Base-by-base conservation (phyloP, 495 filamentous ascomycete genomes). In the Penicillium ochrochloron region DNA sequence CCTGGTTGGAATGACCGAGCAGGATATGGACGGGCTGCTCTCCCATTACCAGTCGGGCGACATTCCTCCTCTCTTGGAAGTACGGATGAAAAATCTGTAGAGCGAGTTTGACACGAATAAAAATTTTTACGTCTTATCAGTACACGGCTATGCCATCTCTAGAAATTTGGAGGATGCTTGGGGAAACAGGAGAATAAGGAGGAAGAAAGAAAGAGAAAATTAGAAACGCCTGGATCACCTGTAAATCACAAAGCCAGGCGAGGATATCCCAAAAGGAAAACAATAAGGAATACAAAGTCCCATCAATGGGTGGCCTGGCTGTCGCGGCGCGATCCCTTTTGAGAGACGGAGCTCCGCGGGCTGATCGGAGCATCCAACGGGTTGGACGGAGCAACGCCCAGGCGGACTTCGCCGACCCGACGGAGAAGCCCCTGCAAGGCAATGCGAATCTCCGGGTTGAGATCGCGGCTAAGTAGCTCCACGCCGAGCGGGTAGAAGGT, bases 401-500 rank as follows among this genome's bases (percentile, higher is more conserved):
- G 76, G 58, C 85, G 87, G 14, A 90, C 87, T 77, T 97, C 94
- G 52, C 94, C 94, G 3, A 97, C 89, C 44, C 92, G 81, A 57
- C 89, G 84, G 61, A 97, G 77, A 14, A 97, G 78, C 1, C 82
- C 84, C 66, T 96, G 87, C 63, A 99, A 74, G 2, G 92, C 90
- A 25, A 88, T 71, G 64, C 94, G 83, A 46, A 98, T 81, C 65
- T 97, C 95, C 8, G 81, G 67, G 17, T 88, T 91, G 59, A 96
- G 81, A 50, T 98, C 95, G 48, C 92, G 89, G 57, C 84, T 83
- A 50, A 99, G 77, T n/a, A 98, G 72, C 56, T 96, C 94, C 1
- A 98, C 86, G 21, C 84, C 85, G 7, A 97, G 79, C 2, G 95
- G 92, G 69, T 97, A 97, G 76, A 99, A 97, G 1, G 83, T 88